Evolutionary conservation across 1,284 basidiomycete genomes (phyloP), one percentile per base, ranked within the genome.

Genomic region (Pisolithus thermaeus): DNA sequence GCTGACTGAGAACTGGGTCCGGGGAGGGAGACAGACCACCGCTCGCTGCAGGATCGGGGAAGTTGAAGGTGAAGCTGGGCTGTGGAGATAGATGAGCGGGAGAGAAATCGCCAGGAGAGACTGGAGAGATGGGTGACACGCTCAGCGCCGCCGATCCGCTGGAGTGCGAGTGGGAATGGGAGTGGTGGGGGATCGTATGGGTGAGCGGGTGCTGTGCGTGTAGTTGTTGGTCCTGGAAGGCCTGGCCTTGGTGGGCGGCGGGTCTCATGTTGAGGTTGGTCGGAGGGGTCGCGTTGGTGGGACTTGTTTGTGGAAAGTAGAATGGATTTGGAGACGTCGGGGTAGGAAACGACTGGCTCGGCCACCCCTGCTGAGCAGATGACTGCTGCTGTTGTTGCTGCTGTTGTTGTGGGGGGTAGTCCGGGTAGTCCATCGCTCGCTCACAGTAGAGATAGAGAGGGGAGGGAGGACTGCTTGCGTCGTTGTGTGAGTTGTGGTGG

Each of bases 241-340:
- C 25, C 25, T 27, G 25, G 18, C 18, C 18, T 7, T 27, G 25
- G 25, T 27, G 25, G 25, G 25, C 7, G 7, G 25, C 25, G 5
- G 4, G 48, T 52, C 79, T 80, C 52, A 87, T 71, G 63, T 87
- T 87, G 64, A 87, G 78, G 18, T 62, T 37, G 23, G 35, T 11
- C 46, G 54, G 64, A 4, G 28, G 8, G 57, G 56, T 46, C 61
- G 64, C 41, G 65, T 54, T 45, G 66, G 64, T 6, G 61, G 53
- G 69, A 40, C 62, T 60, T 51, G 62, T 61, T 48, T 70, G 40
- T 1, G 70, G 65, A 43, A 66, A 71, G 39, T 68, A 64, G 25
- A 66, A 67, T 48, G 63, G 46, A 59, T 60, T 52, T 65, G 64
- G 18, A 57, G 53, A n/a, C 18, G 42, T 27, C 22, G 42, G 28